Base-by-base conservation (phyloP, 441 rosid species). In the Manihot esculenta region DNA sequence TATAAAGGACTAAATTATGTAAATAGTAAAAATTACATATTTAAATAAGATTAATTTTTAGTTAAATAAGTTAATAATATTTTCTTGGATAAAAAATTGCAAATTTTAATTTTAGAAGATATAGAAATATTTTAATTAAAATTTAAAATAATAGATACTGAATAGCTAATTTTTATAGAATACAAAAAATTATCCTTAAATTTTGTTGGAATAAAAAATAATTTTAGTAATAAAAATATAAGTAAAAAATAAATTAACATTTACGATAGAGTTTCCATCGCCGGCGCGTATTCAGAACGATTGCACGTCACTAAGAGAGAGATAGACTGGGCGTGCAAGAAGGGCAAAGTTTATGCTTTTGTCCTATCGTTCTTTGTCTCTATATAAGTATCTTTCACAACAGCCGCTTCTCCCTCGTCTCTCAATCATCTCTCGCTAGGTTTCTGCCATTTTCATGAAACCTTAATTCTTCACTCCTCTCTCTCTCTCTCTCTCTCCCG, bases 301-400 rank as follows among this genome's bases (percentile, higher is more conserved):
- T 26, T 79, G 77, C 77, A 75, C 79, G 82, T 79, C 66, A 75
- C 33, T 35, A 20, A 12, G 30, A 30, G 23, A 50, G 10, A 30
- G 41, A 26, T 1, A 18, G 33, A 27, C 5, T 2, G 45, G 3
- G 30, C 44, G 71, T 38, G 38, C 26, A 68, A 44, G 20, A 9
- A 33, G 54, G 47, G 64, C 9, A 47, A 60, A 45, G 54, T 30
- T 48, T 69, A 59, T 58, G n/a, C 73, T 15, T 69, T 14, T 59
- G 41, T 47, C 20, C 6, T 51, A 9, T 58, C 15, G 20, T 24
- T 7, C 14, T 68, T 41, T 54, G 30, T 61, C 67, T 61, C 20
- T 33, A 20, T 61, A 20, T 70, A 49, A 49, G 33, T 35, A 30
- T 30, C 33, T 30, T 30, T 4, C 33, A 30, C 33, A 4, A 4